Conservation (phyloP, 345 rosid species). For the Sapria himalayana region DNA sequence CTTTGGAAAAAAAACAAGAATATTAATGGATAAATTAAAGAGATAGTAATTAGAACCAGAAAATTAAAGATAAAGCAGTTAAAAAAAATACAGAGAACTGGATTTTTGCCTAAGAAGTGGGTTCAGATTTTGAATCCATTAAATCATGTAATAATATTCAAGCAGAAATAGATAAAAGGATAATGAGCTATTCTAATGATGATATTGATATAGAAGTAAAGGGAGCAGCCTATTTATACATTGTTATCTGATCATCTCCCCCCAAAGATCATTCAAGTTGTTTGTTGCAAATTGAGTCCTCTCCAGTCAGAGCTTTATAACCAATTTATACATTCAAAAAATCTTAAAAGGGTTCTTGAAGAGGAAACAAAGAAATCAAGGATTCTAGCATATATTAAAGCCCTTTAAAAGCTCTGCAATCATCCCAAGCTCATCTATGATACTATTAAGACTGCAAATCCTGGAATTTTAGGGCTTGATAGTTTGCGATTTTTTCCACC, state of each 20-base stretch:
- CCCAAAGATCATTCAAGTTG: constrained; percentile 96
- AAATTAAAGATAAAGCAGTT: too few relatives aligned
- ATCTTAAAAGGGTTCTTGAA: constrained; percentile 62
- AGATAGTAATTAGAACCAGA: too few relatives aligned
- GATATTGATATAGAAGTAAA: too few relatives aligned
- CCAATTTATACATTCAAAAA: constrained; percentile 91
- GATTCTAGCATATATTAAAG: constrained; percentile 91
- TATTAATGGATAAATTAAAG: too few relatives aligned
- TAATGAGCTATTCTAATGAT: too few relatives aligned
- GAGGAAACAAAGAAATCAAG: constrained; percentile 72
- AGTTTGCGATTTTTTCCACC: constrained; percentile 69
- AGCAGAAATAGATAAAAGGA: too few relatives aligned
- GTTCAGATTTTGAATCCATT: too few relatives aligned
- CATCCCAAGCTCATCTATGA: constrained; percentile 99
- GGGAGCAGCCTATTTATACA: too few relatives aligned
- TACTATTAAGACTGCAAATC: constrained; percentile 50
- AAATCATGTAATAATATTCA: too few relatives aligned
- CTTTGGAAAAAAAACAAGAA: too few relatives aligned
- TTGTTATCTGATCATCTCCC: constrained; percentile 91
- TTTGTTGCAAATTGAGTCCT: constrained; percentile 90
- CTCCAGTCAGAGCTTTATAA: constrained; percentile 73
- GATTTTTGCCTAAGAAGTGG: too few relatives aligned
- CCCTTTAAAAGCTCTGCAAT: constrained; percentile 97
- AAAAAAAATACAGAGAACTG: too few relatives aligned
- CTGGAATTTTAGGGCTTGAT: constrained; percentile 70